Percentiles rank a stretch among this genome's conserved stretches.
Conservation (phyloP, 352 stramenopile species). For the Pythium grandisporangium region DNA sequence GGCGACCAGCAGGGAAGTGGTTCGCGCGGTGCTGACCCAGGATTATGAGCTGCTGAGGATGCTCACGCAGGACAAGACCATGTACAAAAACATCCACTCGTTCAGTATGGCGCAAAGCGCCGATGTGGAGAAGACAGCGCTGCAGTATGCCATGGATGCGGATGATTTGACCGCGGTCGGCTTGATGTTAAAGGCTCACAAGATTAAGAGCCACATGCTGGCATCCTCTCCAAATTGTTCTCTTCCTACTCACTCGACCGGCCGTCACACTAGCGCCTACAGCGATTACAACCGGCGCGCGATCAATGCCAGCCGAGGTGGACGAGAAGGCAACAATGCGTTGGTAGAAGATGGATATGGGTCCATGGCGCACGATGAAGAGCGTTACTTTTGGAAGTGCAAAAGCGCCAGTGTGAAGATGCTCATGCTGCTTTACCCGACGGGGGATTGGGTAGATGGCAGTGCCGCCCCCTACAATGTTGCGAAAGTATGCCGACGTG, state of each 20-base stretch:
- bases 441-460: neutral
- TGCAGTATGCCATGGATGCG: slow-evolving; percentile 8
- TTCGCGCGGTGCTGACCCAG: slow-evolving; percentile 5
- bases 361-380: neutral
- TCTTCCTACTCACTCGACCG: slow-evolving; percentile 6
- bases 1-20: slow-evolving; percentile 4
- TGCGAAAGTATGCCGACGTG: neutral
- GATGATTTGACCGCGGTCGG: slow-evolving; percentile 3
- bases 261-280: slow-evolving; percentile 8
- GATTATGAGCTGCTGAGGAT: slow-evolving; percentile 8
- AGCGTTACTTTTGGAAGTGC: slow-evolving; percentile 2
- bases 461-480: neutral
- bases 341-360: slow-evolving; percentile 4
- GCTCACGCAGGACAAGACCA: neutral
- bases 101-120: slow-evolving; percentile 1
- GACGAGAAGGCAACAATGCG: slow-evolving; percentile 14
- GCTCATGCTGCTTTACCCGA: slow-evolving; percentile 1
- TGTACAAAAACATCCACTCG: neutral
- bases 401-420: neutral
- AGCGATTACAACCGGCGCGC: slow-evolving; percentile 16
- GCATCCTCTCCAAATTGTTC: slow-evolving; percentile 4
- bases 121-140: slow-evolving; percentile 1
- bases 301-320: slow-evolving; percentile 12
- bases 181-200: slow-evolving; percentile 1
- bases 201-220: neutral